Evolutionary conservation across 164 flowering plant genomes (phyloP).

Genomic region (Sedum album): DNA sequence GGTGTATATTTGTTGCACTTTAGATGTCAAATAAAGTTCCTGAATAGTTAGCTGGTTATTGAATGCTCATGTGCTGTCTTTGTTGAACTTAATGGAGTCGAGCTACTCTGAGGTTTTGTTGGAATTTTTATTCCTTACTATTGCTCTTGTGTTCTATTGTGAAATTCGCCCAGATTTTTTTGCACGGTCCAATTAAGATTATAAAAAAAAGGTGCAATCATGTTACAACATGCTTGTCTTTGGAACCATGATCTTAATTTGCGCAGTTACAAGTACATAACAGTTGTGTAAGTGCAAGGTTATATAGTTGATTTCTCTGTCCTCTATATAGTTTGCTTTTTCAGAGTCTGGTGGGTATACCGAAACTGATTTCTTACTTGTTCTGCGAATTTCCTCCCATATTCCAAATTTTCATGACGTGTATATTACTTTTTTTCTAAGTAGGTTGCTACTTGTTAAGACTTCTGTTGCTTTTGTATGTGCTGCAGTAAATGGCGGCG

Average conservation of each 20-base stretch:
- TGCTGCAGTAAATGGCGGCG: conserved; percentile 13
- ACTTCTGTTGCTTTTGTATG: not conserved
- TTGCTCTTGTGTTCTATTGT: not conserved
- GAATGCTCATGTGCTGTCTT: not conserved
- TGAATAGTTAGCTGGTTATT: too few species aligned
- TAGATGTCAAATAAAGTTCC: too few species aligned
- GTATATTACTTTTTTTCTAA: not conserved
- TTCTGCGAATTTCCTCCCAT: not conserved
- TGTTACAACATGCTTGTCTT: not conserved
- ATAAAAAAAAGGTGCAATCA: not conserved
- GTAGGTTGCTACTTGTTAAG: not conserved
- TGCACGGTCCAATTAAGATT: not conserved
- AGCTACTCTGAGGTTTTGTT: not conserved
- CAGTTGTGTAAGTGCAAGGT: not conserved
- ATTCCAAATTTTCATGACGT: not conserved
- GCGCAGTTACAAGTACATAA: too few species aligned
- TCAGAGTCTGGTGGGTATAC: not conserved
- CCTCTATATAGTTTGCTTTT: too few species aligned
- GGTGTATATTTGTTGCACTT: not conserved
- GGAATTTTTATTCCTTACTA: not conserved
- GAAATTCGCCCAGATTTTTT: not conserved
- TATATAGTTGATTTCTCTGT: not conserved
- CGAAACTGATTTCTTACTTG: not conserved
- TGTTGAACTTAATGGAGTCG: not conserved
- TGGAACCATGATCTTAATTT: not conserved